phyloP scores from a whole-genome alignment of 495 filamentous ascomycete genomes.

The Penicillium silybi region DNA sequence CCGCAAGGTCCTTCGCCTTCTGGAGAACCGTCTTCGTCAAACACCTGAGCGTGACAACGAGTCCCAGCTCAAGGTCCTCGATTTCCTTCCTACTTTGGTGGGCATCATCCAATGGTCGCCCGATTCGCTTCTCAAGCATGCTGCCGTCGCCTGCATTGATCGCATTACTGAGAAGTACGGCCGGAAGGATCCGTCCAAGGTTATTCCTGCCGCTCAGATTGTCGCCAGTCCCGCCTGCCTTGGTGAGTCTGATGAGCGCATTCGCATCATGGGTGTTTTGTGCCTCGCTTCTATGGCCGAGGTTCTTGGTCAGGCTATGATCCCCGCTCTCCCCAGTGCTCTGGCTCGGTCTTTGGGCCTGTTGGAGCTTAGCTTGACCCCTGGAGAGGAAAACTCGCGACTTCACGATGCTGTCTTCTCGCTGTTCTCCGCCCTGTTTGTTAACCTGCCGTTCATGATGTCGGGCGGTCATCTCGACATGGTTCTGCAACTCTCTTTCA shows the following conservation, averaged over 20 bases:
- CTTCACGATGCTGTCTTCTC: constrained; percentile 80
- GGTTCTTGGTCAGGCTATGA: constrained; percentile 76
- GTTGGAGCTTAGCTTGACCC: constrained; percentile 57
- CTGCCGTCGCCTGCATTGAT: constrained; percentile 81
- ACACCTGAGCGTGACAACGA: constrained; percentile 60
- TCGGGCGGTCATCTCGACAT: constrained; percentile 65
- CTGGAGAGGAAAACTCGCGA: constrained; percentile 48
- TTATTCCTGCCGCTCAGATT: constrained; percentile 60
- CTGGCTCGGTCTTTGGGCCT: constrained; percentile 66
- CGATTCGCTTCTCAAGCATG: constrained; percentile 70
- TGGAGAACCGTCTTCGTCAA: constrained; percentile 69
- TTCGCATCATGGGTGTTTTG: constrained; percentile 78
- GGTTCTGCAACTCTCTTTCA: constrained; percentile 63
- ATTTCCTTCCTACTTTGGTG: constrained; percentile 73
- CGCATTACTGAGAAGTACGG: constrained; percentile 88
- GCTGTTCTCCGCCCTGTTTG: constrained; percentile 71
- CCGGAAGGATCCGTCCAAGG: constrained; percentile 70
- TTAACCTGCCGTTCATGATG: constrained; percentile 82
- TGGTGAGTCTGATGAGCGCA: constrained; percentile 62
- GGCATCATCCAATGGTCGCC: constrained; percentile 66
- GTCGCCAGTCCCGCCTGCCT: constrained; percentile 75
- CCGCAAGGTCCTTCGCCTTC: constrained; percentile 71
- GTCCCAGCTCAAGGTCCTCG: constrained; percentile 65
- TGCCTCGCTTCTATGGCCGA: constrained; percentile 85
- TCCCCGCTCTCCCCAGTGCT: constrained; percentile 73